Evolutionary conservation across 352 stramenopile genomes (phyloP), one percentile per base, ranked within the genome.

Genomic region (Aphanomyces euteiches): DNA sequence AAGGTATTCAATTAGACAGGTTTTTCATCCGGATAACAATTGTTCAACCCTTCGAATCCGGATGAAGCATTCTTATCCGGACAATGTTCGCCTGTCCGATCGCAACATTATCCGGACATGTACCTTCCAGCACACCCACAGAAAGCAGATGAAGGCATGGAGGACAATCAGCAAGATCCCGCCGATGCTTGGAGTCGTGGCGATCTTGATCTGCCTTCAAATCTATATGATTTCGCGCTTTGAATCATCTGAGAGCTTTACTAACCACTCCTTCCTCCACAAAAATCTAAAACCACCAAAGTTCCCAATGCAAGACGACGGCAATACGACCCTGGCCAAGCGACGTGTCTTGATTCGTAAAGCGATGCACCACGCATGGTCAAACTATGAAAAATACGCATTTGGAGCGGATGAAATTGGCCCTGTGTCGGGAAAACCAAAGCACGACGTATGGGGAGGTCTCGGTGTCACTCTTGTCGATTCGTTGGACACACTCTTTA

Each of bases 401-500:
- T 99, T 96, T 78, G 97, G 97, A 13, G 88, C 77, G 12, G 97
- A 99, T 78, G 97, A 99, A 80, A 72, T 99, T 21, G 82, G 86
- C 41, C 96, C 96, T 0, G 74, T 90, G 56, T 84, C 79, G 21
- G 81, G 83, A 38, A 67, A 41, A 40, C 83, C 85, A 41, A 75
- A 74, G 15, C 79, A 96, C 56, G 84, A 96, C 38, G 84, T 91
- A 8, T 98, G 92, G 90, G 95, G 94, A 8, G 83, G 80, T 63
- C 95, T 98, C 50, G 89, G 88, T 1, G 86, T 93, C 19, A 97
- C 92, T 19, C 69, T 99, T 21, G 89, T 99, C 8, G 96, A 99
- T 78, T 83, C 82, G 8, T 82, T 99, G 53, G 96, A 99, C 77
- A 99, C 97, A 72, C 81, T 99, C 12, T 99, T 90, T 85, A 83